Evolutionary conservation across 2,329 filamentous ascomycete genomes (phyloP), one percentile per base, ranked within the genome.

Genomic region (Alternaria tenuissima): DNA sequence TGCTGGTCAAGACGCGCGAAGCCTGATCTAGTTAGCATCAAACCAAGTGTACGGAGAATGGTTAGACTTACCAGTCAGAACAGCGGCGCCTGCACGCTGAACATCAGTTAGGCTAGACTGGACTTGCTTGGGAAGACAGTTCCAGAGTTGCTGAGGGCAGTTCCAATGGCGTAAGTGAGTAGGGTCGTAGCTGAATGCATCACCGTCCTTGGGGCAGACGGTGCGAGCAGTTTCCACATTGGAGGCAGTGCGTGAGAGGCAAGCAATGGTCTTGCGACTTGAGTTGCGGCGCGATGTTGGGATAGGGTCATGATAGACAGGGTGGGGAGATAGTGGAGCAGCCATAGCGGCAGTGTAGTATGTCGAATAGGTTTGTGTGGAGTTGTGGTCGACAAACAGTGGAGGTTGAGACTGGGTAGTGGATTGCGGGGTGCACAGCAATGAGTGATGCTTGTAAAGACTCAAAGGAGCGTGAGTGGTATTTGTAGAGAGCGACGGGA

Each of bases 11-110:
- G 68, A 34, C 75, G 74, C 59, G 73, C 73, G 56, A 69, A 76
- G 28, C 70, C 74, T 76, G 43, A 43, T 42, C 11, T 7, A 30
- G 53, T 73, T 59, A 72, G 67, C 46, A 52, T 39, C 28, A 32
- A 44, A 52, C 61, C 53, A 38, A 55, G n/a, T 41, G 49, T 36
- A 53, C 36, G 55, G 59, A 41, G 56, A 54, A 59, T 61, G 18
- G 11, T 43, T 42, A 14, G 42, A 75, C 78, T 62, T 78, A 60
- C 79, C 74, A 48, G 81, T 83, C 63, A 76, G 72, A 34, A 83
- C 77, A 38, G 81, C 81, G 18, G 82, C 82, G 42, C 79, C 81
- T 52, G 81, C 76, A 48, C 78, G 77, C 63, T 80, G 77, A 68
- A 83, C 76, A 32, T 76, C 71, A 5, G 75, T 69, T 30, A 81